Percentiles rank a stretch among this genome's conserved stretches.
phyloP scores from a whole-genome alignment of 768 basidiomycete species.

The Boletus subcaerulescens region DNA sequence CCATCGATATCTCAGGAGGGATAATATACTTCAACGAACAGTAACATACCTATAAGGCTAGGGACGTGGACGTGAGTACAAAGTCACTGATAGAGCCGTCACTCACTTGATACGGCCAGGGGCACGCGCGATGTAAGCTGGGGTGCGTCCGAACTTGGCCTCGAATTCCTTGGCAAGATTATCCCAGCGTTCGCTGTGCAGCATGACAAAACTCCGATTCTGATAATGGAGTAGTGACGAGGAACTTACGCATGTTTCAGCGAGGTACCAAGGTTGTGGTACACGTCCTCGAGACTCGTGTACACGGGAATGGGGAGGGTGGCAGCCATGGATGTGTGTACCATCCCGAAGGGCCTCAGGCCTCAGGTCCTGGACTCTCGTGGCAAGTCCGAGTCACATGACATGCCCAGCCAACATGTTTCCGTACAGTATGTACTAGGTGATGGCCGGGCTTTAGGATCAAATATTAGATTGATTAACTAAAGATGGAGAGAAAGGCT shows the following conservation, averaged over 20 bases:
- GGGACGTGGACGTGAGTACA: background rate
- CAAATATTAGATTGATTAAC: too few species aligned
- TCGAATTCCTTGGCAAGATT: constrained; percentile 59
- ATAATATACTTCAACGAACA: background rate
- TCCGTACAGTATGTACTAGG: too few species aligned
- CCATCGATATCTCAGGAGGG: background rate
- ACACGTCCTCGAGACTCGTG: constrained; percentile 53
- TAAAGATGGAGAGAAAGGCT: too few species aligned
- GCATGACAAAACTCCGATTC: background rate
- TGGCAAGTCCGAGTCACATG: too few species aligned
- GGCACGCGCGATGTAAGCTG: constrained; percentile 69
- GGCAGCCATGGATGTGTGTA: constrained; percentile 31
- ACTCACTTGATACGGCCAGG: constrained; percentile 79
- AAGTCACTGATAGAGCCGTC: background rate
- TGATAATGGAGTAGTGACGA: background rate
- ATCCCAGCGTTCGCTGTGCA: constrained; percentile 52
- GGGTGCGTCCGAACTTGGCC: constrained; percentile 60
- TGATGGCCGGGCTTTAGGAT: too few species aligned
- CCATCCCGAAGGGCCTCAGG: too few species aligned
- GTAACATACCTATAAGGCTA: constrained; percentile 35
- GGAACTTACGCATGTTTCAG: constrained; percentile 46
- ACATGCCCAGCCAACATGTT: too few species aligned
- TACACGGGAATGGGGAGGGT: constrained; percentile 60
- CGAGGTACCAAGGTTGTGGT: constrained; percentile 50
- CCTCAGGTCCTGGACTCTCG: too few species aligned